Base-by-base conservation (phyloP, 352 stramenopile genomes). In the Hyaloperonospora arabidopsidis region DNA sequence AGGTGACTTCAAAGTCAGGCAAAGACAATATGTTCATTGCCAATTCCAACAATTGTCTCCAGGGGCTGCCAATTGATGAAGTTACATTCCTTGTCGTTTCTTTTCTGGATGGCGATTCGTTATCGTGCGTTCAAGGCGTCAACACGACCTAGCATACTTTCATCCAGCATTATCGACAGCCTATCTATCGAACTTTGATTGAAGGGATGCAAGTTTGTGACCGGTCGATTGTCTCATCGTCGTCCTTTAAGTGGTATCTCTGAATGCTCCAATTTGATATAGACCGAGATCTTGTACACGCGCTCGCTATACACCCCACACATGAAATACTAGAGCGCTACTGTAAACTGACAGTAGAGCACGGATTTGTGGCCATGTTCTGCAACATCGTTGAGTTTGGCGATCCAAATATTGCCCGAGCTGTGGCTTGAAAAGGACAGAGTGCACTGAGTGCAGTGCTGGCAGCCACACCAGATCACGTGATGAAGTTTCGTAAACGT, bases 321-420 rank as follows among this genome's bases (percentile, higher is more conserved):
- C 67, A 82, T 28, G 39, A 58, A 1, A 70, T 72, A 12, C 54
- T 90, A 13, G 77, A 88, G 44, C 49, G 70, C 13, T 88, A 82
- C 57, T 86, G 73, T 45, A 58, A 56, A 1, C 48, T 51, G 23
- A 79, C 67, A 5, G 65, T 82, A 21, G 59, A 85, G 32, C 68
- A 86, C 47, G 76, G 74, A 19, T 87, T 91, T 45, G 63, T 91
- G 15, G 80, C 72, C 50, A 87, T 89, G 74, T 89, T 89, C 39
- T 86, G 78, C 47, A 76, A 89, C 38, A 76, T 91, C 23, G 57
- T 87, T 45, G 68, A 85, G 63, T 89, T 91, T 45, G 65, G 53
- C 1, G 70, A 90, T 34, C 61, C 67, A 4, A 59, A 56, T 32
- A 72, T 90, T 23, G 79, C 67, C 10, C 65, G 69, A 2, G 82